Base-by-base conservation (phyloP, 345 rosid genomes). In the Cardiospermum halicacabum region DNA sequence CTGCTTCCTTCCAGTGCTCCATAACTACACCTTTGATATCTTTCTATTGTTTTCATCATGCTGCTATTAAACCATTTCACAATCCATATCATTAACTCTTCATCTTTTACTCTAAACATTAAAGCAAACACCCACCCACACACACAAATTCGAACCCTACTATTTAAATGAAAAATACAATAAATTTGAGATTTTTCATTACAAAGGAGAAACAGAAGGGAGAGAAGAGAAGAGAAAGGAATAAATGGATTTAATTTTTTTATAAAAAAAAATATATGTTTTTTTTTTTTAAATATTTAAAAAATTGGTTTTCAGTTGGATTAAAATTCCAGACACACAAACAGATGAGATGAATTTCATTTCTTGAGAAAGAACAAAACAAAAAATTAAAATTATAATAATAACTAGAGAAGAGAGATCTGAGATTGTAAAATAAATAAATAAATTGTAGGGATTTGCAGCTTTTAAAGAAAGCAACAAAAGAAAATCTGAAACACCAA, bases 11-110 rank as follows among this genome's bases (percentile, higher is more conserved):
- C 84, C 22, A 60, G 42, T 21, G 78, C 73, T 5, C 75, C 79
- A 55, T 68, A 81, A 66, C 81, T 80, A 69, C 78, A 77, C 53
- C 68, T 70, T 28, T 84, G 81, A 68, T 81, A 84, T 69, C 65
- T 80, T 25, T 81, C 84, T 28, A 84, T 68, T 1, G 84, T 77
- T 68, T 65, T 78, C 72, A 51, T 4, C 84, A 78, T 75, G 78
- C 89, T 84, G 45, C n/a, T n/a, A n/a, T n/a, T n/a, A n/a, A n/a
- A n/a, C n/a, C n/a, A n/a, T n/a, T n/a, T n/a, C n/a, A n/a, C n/a
- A n/a, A n/a, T n/a, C n/a, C n/a, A n/a, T n/a, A n/a, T n/a, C n/a
- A n/a, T n/a, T n/a, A n/a, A n/a, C n/a, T n/a, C n/a, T n/a, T n/a
- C n/a, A n/a, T n/a, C n/a, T n/a, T n/a, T n/a, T n/a, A n/a, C n/a